Evolutionary conservation across 441 rosid genomes (phyloP).

Genomic region (Hura crepitans): DNA sequence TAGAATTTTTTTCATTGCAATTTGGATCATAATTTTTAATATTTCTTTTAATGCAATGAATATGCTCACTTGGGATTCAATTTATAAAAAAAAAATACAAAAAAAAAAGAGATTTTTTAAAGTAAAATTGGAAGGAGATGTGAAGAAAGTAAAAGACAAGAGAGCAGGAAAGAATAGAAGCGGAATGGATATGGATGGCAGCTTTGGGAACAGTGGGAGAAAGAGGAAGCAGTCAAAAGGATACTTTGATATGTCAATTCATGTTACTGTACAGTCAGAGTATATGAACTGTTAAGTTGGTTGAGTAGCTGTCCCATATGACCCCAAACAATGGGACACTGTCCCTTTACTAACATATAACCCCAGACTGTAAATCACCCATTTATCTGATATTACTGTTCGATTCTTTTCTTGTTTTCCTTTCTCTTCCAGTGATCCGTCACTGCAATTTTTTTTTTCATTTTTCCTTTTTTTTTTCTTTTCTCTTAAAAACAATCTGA

Average conservation of each 20-base stretch:
- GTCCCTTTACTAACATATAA: not conserved
- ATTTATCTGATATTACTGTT: slow-evolving; percentile 6
- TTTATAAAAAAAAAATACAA: not conserved
- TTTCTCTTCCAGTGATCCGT: slow-evolving; percentile 26
- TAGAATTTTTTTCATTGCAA: no score
- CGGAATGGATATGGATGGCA: slow-evolving; percentile 38
- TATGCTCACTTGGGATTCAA: no score
- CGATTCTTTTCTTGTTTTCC: slow-evolving; percentile 25
- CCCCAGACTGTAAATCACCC: not conserved
- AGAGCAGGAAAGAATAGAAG: slow-evolving; percentile 2
- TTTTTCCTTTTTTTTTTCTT: not conserved
- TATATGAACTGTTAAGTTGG: slow-evolving; percentile 21
- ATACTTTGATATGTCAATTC: slow-evolving; percentile 43
- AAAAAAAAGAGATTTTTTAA: not conserved
- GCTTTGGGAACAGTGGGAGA: slow-evolving; percentile 13
- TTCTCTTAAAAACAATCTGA: slow-evolving; percentile 3
- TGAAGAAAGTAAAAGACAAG: not conserved
- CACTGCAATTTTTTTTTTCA: slow-evolving; percentile 20
- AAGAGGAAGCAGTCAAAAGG: slow-evolving; percentile 23
- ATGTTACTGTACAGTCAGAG: slow-evolving; percentile 27
- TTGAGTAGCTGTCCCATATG: slow-evolving; percentile 23
- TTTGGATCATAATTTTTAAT: no score
- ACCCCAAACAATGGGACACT: slow-evolving; percentile 15
- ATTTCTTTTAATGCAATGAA: no score
- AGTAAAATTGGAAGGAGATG: not conserved